Conservation (phyloP, 177 flowering plant genomes). For the Vitis hybrid region DNA sequence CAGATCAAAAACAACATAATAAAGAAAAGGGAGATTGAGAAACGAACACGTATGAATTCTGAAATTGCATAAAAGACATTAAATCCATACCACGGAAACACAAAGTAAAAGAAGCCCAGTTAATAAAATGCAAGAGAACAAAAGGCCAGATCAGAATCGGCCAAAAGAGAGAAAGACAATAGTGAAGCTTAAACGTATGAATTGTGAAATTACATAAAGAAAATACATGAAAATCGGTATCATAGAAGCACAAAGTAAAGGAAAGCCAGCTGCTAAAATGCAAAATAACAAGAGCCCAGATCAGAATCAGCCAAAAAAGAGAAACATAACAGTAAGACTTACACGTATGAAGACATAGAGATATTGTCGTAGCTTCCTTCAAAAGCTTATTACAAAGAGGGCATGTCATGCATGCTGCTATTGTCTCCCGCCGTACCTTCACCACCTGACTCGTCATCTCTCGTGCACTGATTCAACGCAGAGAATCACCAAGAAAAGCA, state of each 20-base stretch:
- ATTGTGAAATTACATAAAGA: no score
- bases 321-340: constrained; percentile 19
- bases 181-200: not conserved
- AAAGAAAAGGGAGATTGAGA: not conserved
- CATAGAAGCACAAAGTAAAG: not conserved
- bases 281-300: not conserved
- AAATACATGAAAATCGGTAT: no score
- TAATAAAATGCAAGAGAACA: not conserved
- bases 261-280: not conserved
- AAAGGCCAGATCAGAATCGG: constrained; percentile 1
- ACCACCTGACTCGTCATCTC: constrained; percentile 28
- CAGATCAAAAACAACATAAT: constrained; percentile 15
- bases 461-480: not conserved
- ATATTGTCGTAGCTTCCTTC: constrained; percentile 86
- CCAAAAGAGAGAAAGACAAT: not conserved
- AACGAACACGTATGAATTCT: not conserved
- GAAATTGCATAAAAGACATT: no score
- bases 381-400: constrained; percentile 79
- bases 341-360: constrained; percentile 95
- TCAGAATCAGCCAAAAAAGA: not conserved
- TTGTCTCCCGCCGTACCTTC: constrained; percentile 60
- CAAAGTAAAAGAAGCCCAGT: not conserved
- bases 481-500: not conserved
- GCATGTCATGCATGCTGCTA: constrained; percentile 91
- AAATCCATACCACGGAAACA: not conserved